Conservation (phyloP, 1,284 basidiomycete species). For the Ceratobasidium sp. region DNA sequence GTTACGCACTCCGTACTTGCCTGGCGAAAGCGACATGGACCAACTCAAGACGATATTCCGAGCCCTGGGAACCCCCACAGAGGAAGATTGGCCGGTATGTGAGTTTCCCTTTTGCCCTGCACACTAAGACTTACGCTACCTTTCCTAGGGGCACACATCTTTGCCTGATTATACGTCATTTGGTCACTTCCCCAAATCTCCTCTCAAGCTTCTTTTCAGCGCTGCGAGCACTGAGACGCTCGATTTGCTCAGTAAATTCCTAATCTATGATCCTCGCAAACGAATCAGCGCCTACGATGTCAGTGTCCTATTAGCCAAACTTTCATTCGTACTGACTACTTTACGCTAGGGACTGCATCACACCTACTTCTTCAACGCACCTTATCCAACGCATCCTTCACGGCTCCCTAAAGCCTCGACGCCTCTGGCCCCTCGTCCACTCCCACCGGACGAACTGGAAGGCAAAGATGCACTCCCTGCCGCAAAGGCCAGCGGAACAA, state of each 20-base stretch:
- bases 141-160: constrained; percentile 79
- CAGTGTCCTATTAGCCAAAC: constrained; percentile 50
- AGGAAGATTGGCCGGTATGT: constrained; percentile 93
- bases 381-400: constrained; percentile 82
- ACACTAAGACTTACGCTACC: constrained; percentile 45
- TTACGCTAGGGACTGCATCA: constrained; percentile 72
- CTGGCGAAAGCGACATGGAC: constrained; percentile 95
- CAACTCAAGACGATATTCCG: constrained; percentile 95
- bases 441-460: constrained; percentile 73
- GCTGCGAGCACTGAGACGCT: constrained; percentile 90
- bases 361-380: constrained; percentile 80
- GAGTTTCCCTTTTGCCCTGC: constrained; percentile 50
- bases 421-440: constrained; percentile 54
- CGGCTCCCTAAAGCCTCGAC: constrained; percentile 80
- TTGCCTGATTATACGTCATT: constrained; percentile 90
- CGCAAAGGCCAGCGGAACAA: constrained; percentile 58
- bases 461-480: constrained; percentile 64
- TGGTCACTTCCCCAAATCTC: constrained; percentile 83
- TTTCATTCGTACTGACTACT: constrained; percentile 24
- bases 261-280: constrained; percentile 87
- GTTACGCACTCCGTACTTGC: constrained; percentile 92
- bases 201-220: constrained; percentile 86
- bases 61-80: constrained; percentile 93
- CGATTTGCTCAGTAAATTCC: constrained; percentile 81
- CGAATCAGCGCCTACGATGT: constrained; percentile 86